Conservation (phyloP, 2,329 filamentous ascomycete genomes). For the Trichoderma sp. region DNA sequence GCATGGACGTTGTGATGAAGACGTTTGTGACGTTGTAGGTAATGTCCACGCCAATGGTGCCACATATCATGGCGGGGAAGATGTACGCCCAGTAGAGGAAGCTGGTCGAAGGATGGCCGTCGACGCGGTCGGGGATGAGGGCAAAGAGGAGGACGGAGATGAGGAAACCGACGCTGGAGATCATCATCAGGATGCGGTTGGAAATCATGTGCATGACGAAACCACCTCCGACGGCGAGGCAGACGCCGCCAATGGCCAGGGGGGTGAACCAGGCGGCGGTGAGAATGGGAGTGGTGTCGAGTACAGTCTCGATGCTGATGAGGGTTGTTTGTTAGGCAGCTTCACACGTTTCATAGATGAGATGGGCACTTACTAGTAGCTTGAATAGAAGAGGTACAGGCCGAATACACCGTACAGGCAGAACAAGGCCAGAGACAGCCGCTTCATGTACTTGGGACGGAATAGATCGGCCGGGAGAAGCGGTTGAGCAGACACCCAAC, state of each 20-base stretch:
- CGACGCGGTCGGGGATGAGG: constrained; percentile 56
- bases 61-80: constrained; percentile 69
- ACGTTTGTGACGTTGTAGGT: constrained; percentile 75
- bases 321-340: neutral
- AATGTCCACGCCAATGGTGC: constrained; percentile 73
- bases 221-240: constrained; percentile 64
- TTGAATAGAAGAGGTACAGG: constrained; percentile 69
- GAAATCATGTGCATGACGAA: constrained; percentile 67
- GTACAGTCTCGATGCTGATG: constrained; percentile 58
- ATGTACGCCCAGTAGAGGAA: constrained; percentile 69
- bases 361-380: constrained; percentile 58
- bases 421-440: constrained; percentile 61
- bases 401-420: constrained; percentile 70
- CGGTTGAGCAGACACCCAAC: constrained; percentile 67
- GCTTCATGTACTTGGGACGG: constrained; percentile 66
- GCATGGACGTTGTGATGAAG: constrained; percentile 74
- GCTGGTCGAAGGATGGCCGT: constrained; percentile 38
- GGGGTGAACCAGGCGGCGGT: constrained; percentile 71
- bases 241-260: constrained; percentile 66
- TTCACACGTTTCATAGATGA: no score
- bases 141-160: constrained; percentile 64
- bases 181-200: constrained; percentile 62
- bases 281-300: constrained; percentile 60
- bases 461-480: constrained; percentile 72
- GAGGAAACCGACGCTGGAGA: constrained; percentile 63